These are phyloP conservation scores for Fusarium protoensiforme DNA, from an alignment of 2,329 filamentous ascomycete genomes.

Conservation along the genomic window DNA sequence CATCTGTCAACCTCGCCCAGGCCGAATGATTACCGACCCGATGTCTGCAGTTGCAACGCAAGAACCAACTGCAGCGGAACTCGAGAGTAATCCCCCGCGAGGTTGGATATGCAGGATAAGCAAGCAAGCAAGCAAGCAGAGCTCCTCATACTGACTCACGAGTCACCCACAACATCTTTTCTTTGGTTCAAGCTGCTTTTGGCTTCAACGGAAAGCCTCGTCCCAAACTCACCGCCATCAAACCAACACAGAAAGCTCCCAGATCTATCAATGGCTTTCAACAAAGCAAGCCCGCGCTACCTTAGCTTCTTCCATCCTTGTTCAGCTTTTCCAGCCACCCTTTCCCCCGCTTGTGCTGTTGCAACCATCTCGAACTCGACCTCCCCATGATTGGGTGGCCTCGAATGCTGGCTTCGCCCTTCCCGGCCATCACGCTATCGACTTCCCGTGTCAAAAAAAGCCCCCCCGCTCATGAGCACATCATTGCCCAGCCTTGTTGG, in stretches of 20 bases:
- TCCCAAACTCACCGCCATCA: background rate
- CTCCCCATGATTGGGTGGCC: constrained; percentile 27
- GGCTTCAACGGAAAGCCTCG: background rate
- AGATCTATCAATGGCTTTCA: constrained; percentile 6
- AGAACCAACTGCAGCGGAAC: background rate
- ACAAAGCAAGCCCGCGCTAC: background rate
- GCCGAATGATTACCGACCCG: background rate
- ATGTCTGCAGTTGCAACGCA: background rate
- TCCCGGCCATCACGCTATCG: constrained; percentile 12
- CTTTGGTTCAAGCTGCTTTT: background rate
- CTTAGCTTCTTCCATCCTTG: background rate
- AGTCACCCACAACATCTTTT: background rate
- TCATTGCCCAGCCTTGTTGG: constrained; percentile 28
- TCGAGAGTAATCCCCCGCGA: background rate
- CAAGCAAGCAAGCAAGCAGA: background rate
- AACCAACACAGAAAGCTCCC: background rate
- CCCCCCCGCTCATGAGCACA: constrained; percentile 18
- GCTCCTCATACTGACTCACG: background rate
- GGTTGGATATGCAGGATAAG: background rate
- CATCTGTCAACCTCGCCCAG: background rate
- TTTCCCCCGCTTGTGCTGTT: constrained; percentile 30
- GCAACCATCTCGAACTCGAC: constrained; percentile 19
- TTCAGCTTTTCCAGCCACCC: constrained; percentile 28
- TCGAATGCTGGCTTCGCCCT: constrained; percentile 13
- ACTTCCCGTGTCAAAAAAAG: constrained; percentile 10